A percentile compares a stretch with the other conserved stretches of the same genome.
These are phyloP conservation scores for Glycine soja DNA, from an alignment of 306 rosid species.

Conservation along the genomic window DNA sequence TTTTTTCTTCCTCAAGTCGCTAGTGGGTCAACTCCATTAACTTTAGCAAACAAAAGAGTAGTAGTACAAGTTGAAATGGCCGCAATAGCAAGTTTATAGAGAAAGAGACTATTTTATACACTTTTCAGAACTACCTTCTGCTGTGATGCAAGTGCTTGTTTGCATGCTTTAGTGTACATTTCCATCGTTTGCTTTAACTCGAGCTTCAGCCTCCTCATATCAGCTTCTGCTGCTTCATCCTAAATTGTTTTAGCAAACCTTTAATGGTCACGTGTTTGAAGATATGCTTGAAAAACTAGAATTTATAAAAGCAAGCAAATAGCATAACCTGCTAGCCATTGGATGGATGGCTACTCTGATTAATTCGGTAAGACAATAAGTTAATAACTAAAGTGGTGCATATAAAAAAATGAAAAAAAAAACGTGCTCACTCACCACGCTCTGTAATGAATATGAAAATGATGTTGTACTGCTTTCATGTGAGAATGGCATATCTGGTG, in stretches of 20 bases:
- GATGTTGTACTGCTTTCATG: slow-evolving; percentile 65
- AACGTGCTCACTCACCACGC: slow-evolving; percentile 59
- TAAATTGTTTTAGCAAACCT: slow-evolving; percentile 42
- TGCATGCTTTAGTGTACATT: slow-evolving; percentile 55
- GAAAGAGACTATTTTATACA: background rate
- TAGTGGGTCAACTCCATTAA: slow-evolving; percentile 65
- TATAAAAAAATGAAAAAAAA: background rate
- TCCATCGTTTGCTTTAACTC: slow-evolving; percentile 99
- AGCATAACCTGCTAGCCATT: too few species aligned
- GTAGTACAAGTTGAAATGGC: background rate
- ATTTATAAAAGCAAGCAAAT: too few species aligned
- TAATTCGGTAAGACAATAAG: background rate
- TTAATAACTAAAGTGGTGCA: background rate
- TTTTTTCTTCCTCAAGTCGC: slow-evolving; percentile 75
- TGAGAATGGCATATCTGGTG: slow-evolving; percentile 61
- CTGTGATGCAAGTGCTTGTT: slow-evolving; percentile 50
- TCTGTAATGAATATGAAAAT: slow-evolving; percentile 71
- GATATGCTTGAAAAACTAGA: too few species aligned
- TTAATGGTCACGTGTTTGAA: too few species aligned
- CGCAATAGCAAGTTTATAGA: background rate
- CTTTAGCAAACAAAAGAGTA: slow-evolving; percentile 48
- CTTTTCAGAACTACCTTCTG: slow-evolving; percentile 59
- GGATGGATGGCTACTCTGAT: too few species aligned
- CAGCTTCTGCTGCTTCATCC: slow-evolving; percentile 87
- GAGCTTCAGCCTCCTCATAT: slow-evolving; percentile 87